phyloP scores from a whole-genome alignment of 139 green algal species.

The Chlamydomonas urium region DNA sequence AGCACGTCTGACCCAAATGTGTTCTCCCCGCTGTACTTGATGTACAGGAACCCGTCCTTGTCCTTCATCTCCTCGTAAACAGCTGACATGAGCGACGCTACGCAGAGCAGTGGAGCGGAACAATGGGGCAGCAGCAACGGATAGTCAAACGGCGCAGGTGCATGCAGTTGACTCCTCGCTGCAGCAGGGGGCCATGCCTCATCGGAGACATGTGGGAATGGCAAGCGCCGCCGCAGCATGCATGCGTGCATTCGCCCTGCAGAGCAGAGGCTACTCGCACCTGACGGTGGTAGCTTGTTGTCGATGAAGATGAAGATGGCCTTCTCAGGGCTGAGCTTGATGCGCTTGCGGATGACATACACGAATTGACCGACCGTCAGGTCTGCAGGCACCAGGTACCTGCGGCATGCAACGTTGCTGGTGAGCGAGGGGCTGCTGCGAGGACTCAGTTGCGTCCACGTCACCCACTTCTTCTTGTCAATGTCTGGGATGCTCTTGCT shows the following conservation, averaged over 20 bases:
- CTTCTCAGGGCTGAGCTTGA: constrained; percentile 94
- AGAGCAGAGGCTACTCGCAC: no score
- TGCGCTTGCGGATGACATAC: constrained; percentile 98
- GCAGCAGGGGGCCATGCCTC: no score
- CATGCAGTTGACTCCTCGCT: no score
- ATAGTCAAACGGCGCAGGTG: no score
- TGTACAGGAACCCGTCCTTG: constrained; percentile 98
- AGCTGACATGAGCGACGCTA: constrained; percentile 93
- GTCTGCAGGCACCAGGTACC: constrained; percentile 96
- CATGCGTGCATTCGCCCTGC: no score
- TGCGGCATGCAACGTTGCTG: constrained; percentile 28
- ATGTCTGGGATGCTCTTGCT: constrained; percentile 95
- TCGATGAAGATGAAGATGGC: constrained; percentile 99
- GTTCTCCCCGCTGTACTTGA: constrained; percentile 91
- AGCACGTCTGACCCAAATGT: constrained; percentile 86
- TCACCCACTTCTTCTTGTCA: constrained; percentile 99
- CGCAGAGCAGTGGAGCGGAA: neutral
- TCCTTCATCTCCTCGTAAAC: constrained; percentile 99
- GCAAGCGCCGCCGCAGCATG: no score
- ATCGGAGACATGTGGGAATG: no score
- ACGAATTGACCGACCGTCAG: constrained; percentile 98
- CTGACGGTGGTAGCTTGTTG: constrained; percentile 92
- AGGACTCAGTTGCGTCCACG: neutral
- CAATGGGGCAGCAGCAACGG: no score
- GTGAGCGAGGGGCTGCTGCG: neutral